Conservation (phyloP, 352 stramenopile species). For the Pythium myriotylum region DNA sequence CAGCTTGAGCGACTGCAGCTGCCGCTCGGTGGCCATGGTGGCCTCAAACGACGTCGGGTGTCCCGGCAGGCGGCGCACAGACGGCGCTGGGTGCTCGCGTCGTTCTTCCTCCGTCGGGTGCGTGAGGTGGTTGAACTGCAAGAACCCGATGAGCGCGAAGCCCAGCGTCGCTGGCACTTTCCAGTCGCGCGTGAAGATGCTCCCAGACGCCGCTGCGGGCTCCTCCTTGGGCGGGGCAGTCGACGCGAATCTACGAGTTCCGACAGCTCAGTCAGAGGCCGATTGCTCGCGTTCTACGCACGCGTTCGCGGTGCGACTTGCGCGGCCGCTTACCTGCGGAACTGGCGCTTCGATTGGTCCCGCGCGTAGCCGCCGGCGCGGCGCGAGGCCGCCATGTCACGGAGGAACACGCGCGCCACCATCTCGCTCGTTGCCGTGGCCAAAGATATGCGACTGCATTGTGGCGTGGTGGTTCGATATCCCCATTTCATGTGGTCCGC, state of each 20-base stretch:
- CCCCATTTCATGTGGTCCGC: too few relatives aligned
- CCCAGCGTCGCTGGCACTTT: slow-evolving; percentile 67
- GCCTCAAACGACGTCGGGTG: slow-evolving; percentile 20
- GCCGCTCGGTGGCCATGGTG: slow-evolving; percentile 63
- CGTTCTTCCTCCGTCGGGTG: slow-evolving; percentile 29
- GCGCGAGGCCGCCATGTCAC: slow-evolving; percentile 7
- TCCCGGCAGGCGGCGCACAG: slow-evolving; percentile 48
- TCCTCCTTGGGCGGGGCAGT: slow-evolving; percentile 26
- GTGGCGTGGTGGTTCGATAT: too few relatives aligned
- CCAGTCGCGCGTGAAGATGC: slow-evolving; percentile 48
- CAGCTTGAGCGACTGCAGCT: slow-evolving; percentile 77
- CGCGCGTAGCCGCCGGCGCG: background rate
- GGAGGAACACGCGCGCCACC: slow-evolving; percentile 25
- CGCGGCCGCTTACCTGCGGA: slow-evolving; percentile 17
- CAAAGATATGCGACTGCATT: slow-evolving; percentile 23
- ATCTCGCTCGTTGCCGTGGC: slow-evolving; percentile 2
- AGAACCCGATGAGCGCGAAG: slow-evolving; percentile 69
- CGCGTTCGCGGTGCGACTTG: background rate
- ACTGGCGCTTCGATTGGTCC: slow-evolving; percentile 5
- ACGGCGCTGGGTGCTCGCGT: slow-evolving; percentile 40
- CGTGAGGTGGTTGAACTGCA: slow-evolving; percentile 71
- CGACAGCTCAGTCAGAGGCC: background rate
- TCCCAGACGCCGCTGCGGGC: slow-evolving; percentile 15
- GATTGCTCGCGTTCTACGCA: slow-evolving; percentile 3
- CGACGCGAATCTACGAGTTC: slow-evolving; percentile 10